phyloP scores from a whole-genome alignment of 1,284 basidiomycete species.

The Lentinula novae-zelandiae region DNA sequence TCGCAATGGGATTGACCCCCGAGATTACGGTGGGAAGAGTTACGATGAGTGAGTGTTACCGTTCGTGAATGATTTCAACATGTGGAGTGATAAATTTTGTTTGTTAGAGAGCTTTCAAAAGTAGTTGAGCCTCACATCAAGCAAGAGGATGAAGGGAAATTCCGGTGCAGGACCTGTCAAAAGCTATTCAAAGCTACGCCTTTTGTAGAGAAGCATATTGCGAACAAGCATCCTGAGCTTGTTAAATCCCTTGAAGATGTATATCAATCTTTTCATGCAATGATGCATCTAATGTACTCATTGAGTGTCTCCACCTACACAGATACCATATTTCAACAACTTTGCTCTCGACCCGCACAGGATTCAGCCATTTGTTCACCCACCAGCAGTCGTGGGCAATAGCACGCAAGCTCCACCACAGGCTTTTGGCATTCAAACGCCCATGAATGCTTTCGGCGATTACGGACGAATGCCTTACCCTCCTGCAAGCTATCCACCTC shows the following conservation, averaged over 20 bases:
- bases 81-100: conserved; percentile 12
- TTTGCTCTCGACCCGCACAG: conserved; percentile 91
- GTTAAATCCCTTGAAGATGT: conserved; percentile 78
- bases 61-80: conserved; percentile 11
- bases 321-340: conserved; percentile 89
- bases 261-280: conserved; percentile 17
- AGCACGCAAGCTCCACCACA: conserved; percentile 66
- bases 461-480: conserved; percentile 38
- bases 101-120: conserved; percentile 71
- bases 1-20: conserved; percentile 74
- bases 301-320: conserved; percentile 18
- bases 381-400: conserved; percentile 59
- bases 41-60: conserved; percentile 75
- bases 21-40: conserved; percentile 84
- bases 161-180: conserved; percentile 90
- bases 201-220: conserved; percentile 93
- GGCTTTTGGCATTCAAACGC: conserved; percentile 71
- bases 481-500: conserved; percentile 11
- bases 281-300: conserved; percentile 14
- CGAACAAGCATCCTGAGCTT: conserved; percentile 83
- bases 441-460: conserved; percentile 34
- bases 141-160: conserved; percentile 94
- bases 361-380: conserved; percentile 81
- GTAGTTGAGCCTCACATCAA: conserved; percentile 78
- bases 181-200: conserved; percentile 95